Evolutionary conservation across 192 early-diverging fungal species (phyloP).

Genomic region (Backusella macrospora): DNA sequence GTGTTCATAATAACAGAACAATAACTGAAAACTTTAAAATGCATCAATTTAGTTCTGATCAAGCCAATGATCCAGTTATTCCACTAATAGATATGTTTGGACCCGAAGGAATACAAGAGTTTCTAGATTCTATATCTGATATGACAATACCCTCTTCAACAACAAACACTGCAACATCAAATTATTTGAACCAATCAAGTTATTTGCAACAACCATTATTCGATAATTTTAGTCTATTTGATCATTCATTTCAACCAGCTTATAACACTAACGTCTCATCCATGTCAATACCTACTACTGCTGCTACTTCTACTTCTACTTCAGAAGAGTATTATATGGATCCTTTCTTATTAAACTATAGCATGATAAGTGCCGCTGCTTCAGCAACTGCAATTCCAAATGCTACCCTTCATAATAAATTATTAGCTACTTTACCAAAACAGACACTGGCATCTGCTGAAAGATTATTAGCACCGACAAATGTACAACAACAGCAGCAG

Average conservation of each 20-base stretch:
- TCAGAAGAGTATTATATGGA: background rate
- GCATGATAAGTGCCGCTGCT: background rate
- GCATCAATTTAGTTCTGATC: slow-evolving; percentile 44
- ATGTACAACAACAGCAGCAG: background rate
- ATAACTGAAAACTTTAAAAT: slow-evolving; percentile 25
- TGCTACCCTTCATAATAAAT: slow-evolving; percentile 27
- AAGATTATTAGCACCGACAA: slow-evolving; percentile 10
- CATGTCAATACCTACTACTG: too few species aligned
- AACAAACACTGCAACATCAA: slow-evolving; percentile 15
- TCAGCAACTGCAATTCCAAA: background rate
- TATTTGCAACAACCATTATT: background rate
- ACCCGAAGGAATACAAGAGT: slow-evolving; percentile 23
- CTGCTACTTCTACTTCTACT: background rate
- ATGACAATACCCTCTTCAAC: background rate
- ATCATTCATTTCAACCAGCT: background rate
- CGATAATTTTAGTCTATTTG: background rate
- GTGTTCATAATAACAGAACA: background rate
- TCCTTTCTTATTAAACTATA: background rate
- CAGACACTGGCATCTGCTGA: slow-evolving; percentile 24
- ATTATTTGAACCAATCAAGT: slow-evolving; percentile 8
- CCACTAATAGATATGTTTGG: slow-evolving; percentile 30
- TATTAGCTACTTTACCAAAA: slow-evolving; percentile 24
- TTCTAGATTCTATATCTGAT: slow-evolving; percentile 21
- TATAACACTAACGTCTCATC: too few species aligned
- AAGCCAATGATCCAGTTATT: slow-evolving; percentile 37